Evolutionary conservation across 2,329 filamentous ascomycete species (phyloP).

Genomic region (Ascochyta rabiei): DNA sequence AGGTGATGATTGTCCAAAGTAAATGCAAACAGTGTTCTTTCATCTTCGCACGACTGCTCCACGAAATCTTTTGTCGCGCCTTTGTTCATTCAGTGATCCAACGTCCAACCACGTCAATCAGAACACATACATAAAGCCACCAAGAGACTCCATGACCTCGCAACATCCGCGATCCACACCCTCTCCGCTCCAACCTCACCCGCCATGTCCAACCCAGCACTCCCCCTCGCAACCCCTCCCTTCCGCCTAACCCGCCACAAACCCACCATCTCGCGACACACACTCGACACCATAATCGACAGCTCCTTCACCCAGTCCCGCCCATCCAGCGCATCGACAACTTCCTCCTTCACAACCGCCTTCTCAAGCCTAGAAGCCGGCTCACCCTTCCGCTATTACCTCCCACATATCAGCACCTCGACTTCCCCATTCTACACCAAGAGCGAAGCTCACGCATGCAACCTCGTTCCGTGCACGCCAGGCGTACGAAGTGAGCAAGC

Average conservation of each 20-base stretch:
- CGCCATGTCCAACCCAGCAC: background rate
- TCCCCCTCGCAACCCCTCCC: background rate
- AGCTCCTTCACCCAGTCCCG: constrained; percentile 24
- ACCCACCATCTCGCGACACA: background rate
- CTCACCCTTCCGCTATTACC: background rate
- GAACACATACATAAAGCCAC: background rate
- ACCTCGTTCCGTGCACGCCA: background rate
- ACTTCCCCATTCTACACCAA: background rate
- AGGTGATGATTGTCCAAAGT: too few species aligned
- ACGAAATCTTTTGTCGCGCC: too few species aligned
- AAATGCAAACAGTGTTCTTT: too few species aligned
- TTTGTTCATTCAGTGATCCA: too few species aligned
- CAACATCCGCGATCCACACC: background rate
- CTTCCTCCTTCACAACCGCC: background rate
- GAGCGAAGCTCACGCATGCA: background rate
- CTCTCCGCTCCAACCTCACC: background rate
- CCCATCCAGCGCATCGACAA: background rate
- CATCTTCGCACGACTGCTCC: too few species aligned
- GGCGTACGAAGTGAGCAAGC: background rate
- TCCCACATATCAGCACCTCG: background rate
- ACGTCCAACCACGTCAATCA: background rate
- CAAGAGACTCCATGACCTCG: background rate
- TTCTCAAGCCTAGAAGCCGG: background rate
- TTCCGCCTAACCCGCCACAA: background rate
- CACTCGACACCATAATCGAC: constrained; percentile 7